Conservation (phyloP, 768 basidiomycete genomes). For the Agrocybe praecox region DNA sequence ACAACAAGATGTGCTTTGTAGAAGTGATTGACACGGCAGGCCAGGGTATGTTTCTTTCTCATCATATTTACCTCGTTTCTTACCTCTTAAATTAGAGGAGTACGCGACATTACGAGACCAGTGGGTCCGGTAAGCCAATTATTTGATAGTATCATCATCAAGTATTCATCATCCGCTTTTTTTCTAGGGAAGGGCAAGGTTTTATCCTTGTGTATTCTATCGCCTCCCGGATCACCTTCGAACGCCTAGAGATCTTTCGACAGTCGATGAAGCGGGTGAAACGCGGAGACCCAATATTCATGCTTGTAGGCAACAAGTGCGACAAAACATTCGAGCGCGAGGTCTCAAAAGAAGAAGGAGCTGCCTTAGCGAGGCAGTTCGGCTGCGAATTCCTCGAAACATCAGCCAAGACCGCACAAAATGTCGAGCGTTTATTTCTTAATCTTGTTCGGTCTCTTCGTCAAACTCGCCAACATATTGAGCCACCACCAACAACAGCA, state of each 20-base stretch:
- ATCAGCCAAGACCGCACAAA: slow-evolving; percentile 92
- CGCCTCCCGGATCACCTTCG: slow-evolving; percentile 90
- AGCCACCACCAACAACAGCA: slow-evolving; percentile 41
- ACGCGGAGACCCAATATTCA: slow-evolving; percentile 82
- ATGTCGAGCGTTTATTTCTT: slow-evolving; percentile 90
- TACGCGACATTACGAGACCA: slow-evolving; percentile 96
- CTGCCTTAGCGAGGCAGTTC: slow-evolving; percentile 75
- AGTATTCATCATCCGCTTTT: slow-evolving; percentile 8
- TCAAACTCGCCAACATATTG: slow-evolving; percentile 60
- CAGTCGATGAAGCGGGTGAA: slow-evolving; percentile 91
- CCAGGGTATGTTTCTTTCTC: slow-evolving; percentile 65
- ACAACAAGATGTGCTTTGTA: slow-evolving; percentile 93
- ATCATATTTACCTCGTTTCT: slow-evolving; percentile 14
- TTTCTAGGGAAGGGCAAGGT: slow-evolving; percentile 89
- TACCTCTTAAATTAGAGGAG: slow-evolving; percentile 67
- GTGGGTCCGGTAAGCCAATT: slow-evolving; percentile 84
- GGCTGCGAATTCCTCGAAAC: slow-evolving; percentile 97
- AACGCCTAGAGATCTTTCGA: slow-evolving; percentile 87
- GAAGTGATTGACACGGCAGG: slow-evolving; percentile 98
- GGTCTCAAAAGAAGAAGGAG: slow-evolving; percentile 89
- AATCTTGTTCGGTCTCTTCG: slow-evolving; percentile 84
- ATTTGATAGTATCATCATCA: slow-evolving; percentile 4
- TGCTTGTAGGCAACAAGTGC: slow-evolving; percentile 96
- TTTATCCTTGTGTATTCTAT: slow-evolving; percentile 98
- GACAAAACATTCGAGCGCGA: slow-evolving; percentile 92